A percentile compares a stretch with the other conserved stretches of the same genome.
Evolutionary conservation across 192 early-diverging fungal genomes (phyloP).

Genomic region (Spizellomyces sp.): DNA sequence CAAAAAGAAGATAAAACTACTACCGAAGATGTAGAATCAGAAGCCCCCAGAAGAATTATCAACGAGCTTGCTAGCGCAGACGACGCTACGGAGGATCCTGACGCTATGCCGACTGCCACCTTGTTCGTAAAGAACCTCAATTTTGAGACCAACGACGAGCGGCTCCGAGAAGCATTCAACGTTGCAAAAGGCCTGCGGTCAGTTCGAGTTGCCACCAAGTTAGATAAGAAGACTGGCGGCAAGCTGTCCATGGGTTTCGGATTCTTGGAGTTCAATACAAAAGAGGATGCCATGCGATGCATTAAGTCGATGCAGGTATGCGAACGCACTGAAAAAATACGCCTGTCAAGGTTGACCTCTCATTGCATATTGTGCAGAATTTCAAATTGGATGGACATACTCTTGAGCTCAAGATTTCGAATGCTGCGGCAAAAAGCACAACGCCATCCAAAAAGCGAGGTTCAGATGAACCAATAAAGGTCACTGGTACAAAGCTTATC

Average conservation of each 20-base stretch:
- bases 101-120: conserved; percentile 66
- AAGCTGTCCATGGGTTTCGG: conserved; percentile 96
- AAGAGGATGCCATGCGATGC: conserved; percentile 80
- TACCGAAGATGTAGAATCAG: conserved; percentile 26
- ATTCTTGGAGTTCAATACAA: conserved; percentile 87
- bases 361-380: conserved; percentile 37
- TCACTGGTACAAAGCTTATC: conserved; percentile 82
- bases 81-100: conserved; percentile 51
- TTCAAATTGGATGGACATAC: conserved; percentile 84
- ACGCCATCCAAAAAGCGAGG: conserved; percentile 17
- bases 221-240: conserved; percentile 80
- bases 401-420: conserved; percentile 90
- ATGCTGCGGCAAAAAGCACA: conserved; percentile 54
- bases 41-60: conserved; percentile 46
- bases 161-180: conserved; percentile 71
- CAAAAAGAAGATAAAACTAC: conserved; percentile 21
- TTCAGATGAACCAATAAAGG: conserved; percentile 56
- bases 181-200: conserved; percentile 78
- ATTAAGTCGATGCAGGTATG: conserved; percentile 83
- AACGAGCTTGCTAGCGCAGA: conserved; percentile 20
- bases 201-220: conserved; percentile 81
- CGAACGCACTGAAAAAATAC: neutral
- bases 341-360: too few species aligned
- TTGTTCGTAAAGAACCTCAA: conserved; percentile 97
- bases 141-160: conserved; percentile 86